phyloP scores from a whole-genome alignment of 2,329 filamentous ascomycete species.

The Mycocentrospora acerina region DNA sequence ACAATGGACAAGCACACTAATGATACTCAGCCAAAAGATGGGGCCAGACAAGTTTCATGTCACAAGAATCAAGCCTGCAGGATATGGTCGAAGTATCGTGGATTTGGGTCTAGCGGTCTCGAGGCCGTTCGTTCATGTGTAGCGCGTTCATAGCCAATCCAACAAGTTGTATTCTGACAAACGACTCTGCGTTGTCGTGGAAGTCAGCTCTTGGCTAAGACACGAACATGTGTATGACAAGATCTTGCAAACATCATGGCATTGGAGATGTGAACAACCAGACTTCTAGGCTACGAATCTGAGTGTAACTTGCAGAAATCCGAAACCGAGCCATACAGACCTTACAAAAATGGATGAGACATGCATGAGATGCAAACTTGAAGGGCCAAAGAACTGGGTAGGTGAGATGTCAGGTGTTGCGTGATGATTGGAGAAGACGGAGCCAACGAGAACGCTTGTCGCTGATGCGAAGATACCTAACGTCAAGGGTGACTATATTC shows the following conservation, averaged over 20 bases:
- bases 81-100: conserved; percentile 15
- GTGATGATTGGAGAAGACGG: conserved; percentile 1
- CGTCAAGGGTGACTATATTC: conserved; percentile 2
- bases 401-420: neutral
- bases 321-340: conserved; percentile 1
- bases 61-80: conserved; percentile 13
- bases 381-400: neutral
- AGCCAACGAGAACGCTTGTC: neutral
- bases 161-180: neutral
- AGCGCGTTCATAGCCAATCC: neutral
- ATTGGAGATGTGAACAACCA: conserved; percentile 4
- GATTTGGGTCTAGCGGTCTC: conserved; percentile 1
- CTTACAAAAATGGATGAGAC: neutral
- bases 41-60: conserved; percentile 2
- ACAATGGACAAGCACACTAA: neutral
- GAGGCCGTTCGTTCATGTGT: neutral
- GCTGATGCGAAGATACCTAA: neutral
- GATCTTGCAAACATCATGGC: conserved; percentile 14
- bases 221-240: conserved; percentile 18
- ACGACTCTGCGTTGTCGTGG: conserved; percentile 4
- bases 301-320: neutral
- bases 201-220: conserved; percentile 8
- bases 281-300: conserved; percentile 1
- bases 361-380: neutral
- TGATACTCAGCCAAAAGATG: neutral